Evolutionary conservation across 345 rosid species (phyloP).

Genomic region (Brassica carinata): DNA sequence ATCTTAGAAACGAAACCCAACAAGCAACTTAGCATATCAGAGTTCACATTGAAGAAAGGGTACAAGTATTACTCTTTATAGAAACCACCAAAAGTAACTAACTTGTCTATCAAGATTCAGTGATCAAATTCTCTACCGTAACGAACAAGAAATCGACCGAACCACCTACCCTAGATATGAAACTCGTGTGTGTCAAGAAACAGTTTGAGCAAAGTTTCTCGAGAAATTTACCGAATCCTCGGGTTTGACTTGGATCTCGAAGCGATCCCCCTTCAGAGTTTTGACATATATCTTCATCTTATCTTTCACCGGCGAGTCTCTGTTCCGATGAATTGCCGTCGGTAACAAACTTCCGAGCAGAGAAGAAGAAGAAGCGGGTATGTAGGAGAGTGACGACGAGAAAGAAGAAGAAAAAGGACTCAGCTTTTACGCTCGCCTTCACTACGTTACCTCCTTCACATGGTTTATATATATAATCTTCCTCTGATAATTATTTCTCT

Average conservation of each 20-base stretch:
- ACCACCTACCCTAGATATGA: background rate
- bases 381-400: background rate
- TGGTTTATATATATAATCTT: background rate
- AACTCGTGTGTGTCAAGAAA: background rate
- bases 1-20: background rate
- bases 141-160: background rate
- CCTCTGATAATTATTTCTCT: background rate
- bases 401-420: background rate
- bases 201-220: background rate
- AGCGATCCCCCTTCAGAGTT: slow-evolving; percentile 46
- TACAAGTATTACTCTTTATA: no score
- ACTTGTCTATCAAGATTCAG: no score
- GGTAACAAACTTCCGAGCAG: background rate
- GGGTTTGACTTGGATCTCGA: slow-evolving; percentile 49
- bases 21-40: no score
- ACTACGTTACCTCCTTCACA: background rate
- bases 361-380: background rate
- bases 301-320: background rate
- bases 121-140: background rate
- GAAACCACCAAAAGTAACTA: no score
- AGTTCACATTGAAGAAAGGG: no score
- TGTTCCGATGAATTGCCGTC: background rate
- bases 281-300: slow-evolving; percentile 46
- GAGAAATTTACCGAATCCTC: slow-evolving; percentile 39
- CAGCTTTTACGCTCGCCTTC: background rate